Base-by-base conservation (phyloP, 2,329 filamentous ascomycete species). In the Pseudogymnoascus sp. region DNA sequence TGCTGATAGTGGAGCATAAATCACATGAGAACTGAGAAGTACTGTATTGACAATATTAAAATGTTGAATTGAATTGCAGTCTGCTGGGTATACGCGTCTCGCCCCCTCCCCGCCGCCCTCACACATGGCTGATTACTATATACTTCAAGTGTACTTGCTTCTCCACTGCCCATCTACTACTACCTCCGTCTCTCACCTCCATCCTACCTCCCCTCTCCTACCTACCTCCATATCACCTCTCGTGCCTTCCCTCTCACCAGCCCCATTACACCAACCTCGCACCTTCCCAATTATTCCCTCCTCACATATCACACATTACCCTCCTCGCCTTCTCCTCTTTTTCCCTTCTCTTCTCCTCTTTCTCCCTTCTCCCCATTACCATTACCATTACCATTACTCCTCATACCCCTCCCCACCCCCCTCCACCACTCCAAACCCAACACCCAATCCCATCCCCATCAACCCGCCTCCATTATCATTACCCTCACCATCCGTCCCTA, bases 401-500 rank as follows among this genome's bases (percentile, higher is more conserved):
- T 45, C 39, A 45, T 45, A 45, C 39, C 19, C 21, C 19, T 21
- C 39, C 2, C 9, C 8, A 15, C 12, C 38, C 5, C 5, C 38
- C 3, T 13, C 21, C 3, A 12, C 39, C 6, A 37, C 21, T 3
- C 21, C 39, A 45, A 45, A 45, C 21, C 39, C 39, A 26, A 45
- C 21, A n/a, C 39, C 39, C 13, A 70, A 57, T 2, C 68, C 69
- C 34, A 70, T 60, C 60, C 67, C 69, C 67, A 69, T 70, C 13
- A 70, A 59, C n/a, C 66, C 68, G 38, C 63, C 65, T 9, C 64
- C 66, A 1, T 63, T 61, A 26, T 15, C 39, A 26, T 26, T 12
- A 62, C 57, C 67, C 8, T 67, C 67, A 21, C 63, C 65, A 3
- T 67, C 66, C 55, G 68, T 61, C 2, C 69, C 60, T 66, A 68